Evolutionary conservation across 306 rosid species (phyloP).

Genomic region (Parietaria judaica): DNA sequence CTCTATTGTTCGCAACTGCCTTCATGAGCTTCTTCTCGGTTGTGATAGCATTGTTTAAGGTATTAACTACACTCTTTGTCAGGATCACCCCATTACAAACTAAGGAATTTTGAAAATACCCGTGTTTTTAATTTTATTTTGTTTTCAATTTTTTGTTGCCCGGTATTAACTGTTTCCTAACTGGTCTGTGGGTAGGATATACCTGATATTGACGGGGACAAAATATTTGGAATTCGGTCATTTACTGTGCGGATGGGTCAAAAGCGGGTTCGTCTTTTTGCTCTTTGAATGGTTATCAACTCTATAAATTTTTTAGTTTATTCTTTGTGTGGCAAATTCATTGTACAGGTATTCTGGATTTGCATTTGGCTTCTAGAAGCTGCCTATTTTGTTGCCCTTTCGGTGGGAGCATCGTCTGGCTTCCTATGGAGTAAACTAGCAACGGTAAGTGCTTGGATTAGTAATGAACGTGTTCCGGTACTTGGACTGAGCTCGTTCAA

Average conservation of each 20-base stretch:
- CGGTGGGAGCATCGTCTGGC: conserved; percentile 68
- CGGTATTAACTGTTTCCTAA: background rate
- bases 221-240: conserved; percentile 65
- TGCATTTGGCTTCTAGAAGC: conserved; percentile 80
- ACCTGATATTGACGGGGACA: conserved; percentile 97
- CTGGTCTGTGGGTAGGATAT: conserved; percentile 55
- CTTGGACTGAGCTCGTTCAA: background rate
- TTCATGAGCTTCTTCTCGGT: conserved; percentile 98
- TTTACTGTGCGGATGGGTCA: conserved; percentile 91
- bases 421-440: conserved; percentile 62
- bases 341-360: conserved; percentile 81
- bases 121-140: background rate
- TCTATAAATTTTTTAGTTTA: background rate
- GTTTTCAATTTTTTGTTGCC: conserved; percentile 1
- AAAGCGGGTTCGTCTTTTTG: conserved; percentile 42
- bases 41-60: conserved; percentile 96
- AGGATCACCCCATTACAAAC: background rate
- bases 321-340: conserved; percentile 8
- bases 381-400: conserved; percentile 68
- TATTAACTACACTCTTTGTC: conserved; percentile 18
- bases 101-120: background rate
- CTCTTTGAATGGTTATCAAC: conserved; percentile 8
- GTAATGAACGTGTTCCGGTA: background rate
- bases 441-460: conserved; percentile 47
- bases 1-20: conserved; percentile 79